These are phyloP conservation scores for Stentor coeruleus DNA, from an alignment of 73 alveolate genomes.

Conservation along the genomic window DNA sequence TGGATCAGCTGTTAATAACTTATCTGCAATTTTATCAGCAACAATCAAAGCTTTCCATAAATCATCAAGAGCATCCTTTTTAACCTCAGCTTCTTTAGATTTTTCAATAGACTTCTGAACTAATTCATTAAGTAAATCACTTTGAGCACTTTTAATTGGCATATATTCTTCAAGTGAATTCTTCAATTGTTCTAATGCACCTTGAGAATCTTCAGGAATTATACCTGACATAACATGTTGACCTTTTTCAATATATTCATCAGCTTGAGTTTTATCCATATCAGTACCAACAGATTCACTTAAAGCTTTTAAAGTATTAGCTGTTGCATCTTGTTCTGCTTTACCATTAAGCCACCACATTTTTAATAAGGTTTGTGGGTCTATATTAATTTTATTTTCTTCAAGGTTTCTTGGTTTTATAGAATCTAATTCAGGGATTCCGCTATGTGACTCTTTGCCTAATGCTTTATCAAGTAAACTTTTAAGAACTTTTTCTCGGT, in stretches of 20 bases:
- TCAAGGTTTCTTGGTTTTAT: not conserved
- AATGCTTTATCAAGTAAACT: not conserved
- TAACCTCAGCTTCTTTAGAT: not conserved
- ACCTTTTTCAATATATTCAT: not conserved
- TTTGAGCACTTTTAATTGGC: not conserved
- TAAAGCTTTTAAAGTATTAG: not conserved
- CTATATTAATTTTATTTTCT: not conserved
- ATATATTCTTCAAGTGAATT: not conserved
- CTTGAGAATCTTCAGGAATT: not conserved
- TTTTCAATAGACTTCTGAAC: constrained; percentile 7
- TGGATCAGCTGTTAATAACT: not conserved
- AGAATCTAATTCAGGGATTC: not conserved
- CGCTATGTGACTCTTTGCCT: not conserved
- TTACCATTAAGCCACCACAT: not conserved
- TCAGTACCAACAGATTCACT: not conserved
- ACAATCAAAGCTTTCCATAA: constrained; percentile 1
- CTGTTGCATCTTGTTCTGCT: not conserved
- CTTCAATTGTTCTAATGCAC: not conserved
- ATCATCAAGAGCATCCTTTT: not conserved
- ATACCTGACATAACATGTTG: not conserved
- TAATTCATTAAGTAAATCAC: not conserved
- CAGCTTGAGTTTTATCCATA: not conserved
- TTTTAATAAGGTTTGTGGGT: not conserved
- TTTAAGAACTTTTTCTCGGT: not conserved
- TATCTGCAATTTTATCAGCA: not conserved